Evolutionary conservation across 805 yeast species (phyloP), one percentile per base, ranked within the genome.

Genomic region (Ogataea populi-albae): DNA sequence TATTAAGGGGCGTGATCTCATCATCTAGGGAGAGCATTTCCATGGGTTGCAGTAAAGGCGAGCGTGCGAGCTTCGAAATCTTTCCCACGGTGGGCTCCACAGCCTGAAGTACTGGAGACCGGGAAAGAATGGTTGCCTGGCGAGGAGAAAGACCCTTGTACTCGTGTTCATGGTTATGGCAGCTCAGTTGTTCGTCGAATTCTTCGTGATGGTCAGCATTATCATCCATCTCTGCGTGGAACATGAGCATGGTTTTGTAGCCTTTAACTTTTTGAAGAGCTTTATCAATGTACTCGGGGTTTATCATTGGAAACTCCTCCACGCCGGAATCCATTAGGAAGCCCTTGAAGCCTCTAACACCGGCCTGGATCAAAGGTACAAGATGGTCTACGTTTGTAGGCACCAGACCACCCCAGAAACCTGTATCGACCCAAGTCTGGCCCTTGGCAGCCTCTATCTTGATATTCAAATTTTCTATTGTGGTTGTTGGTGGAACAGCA

Each of bases 401-500:
- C 25, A 89, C 77, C 41, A 89, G 66, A 1, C 97, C 98, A 34
- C 97, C 98, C 97, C 97, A 91, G 57, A 91, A 88, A 0, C 88
- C 97, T 6, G 84, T 86, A 56, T 89, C 96, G 22, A 86, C 93
- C 94, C 95, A 89, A 39, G 86, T 73, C 60, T 89, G 83, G 36
- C 79, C 82, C 43, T 68, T 60, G 1, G 96, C 94, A 1, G 96
- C 96, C 14, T 71, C 66, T 41, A 87, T 68, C 57, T 89, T 89
- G 45, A 75, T 64, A 43, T 83, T 69, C 55, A 89, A 76, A 59
- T 89, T 86, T 38, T 73, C 75, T 10, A 89, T 64, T 1, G 83
- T 86, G 1, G 97, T 91, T 0, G 97, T 89, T 20, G 98, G 97
- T 0, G 98, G 98, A 30, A 89, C 80, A 3, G 96, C 96, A 61